Evolutionary conservation across 2,329 filamentous ascomycete species (phyloP).

Genomic region (Geosmithia flava): DNA sequence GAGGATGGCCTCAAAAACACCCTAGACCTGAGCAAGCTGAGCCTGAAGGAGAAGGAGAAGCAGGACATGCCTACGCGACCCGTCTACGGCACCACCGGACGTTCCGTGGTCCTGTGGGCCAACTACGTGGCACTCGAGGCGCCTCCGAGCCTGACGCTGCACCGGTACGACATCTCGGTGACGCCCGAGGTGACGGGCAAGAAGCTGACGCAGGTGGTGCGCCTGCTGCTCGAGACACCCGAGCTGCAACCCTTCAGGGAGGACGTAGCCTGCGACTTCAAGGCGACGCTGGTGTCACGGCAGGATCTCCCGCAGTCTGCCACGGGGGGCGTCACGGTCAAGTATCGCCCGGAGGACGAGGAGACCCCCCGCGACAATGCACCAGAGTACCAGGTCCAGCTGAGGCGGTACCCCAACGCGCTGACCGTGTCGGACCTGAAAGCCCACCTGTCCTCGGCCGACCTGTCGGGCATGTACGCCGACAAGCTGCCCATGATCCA

Average conservation of each 20-base stretch:
- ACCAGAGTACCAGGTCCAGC: conserved; percentile 8
- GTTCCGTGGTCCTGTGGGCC: conserved; percentile 4
- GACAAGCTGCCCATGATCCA: conserved; percentile 11
- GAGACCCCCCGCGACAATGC: conserved; percentile 10
- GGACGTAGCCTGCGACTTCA: conserved; percentile 20
- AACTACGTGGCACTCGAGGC: conserved; percentile 6
- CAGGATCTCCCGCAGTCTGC: conserved; percentile 6
- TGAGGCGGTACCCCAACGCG: conserved; percentile 10
- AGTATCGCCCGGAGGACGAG: conserved; percentile 16
- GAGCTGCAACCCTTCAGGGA: conserved; percentile 5
- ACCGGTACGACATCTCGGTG: conserved; percentile 5
- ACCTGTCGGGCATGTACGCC: conserved; percentile 6
- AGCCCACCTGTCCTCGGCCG: conserved; percentile 13
- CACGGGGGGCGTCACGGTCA: conserved; percentile 3
- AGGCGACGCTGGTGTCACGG: conserved; percentile 15
- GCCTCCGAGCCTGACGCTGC: conserved; percentile 4
- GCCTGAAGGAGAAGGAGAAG: neutral
- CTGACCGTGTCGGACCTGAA: conserved; percentile 11
- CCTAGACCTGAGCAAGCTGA: neutral
- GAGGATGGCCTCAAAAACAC: conserved; percentile 2
- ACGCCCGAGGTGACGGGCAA: conserved; percentile 1
- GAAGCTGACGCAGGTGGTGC: conserved; percentile 6
- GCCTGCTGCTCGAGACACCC: conserved; percentile 10
- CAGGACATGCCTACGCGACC: conserved; percentile 4
- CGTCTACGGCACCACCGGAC: conserved; percentile 5